Percentiles rank a stretch among this genome's conserved stretches.
Conservation (phyloP, 169 alveolate species). For the Eimeria praecox region DNA sequence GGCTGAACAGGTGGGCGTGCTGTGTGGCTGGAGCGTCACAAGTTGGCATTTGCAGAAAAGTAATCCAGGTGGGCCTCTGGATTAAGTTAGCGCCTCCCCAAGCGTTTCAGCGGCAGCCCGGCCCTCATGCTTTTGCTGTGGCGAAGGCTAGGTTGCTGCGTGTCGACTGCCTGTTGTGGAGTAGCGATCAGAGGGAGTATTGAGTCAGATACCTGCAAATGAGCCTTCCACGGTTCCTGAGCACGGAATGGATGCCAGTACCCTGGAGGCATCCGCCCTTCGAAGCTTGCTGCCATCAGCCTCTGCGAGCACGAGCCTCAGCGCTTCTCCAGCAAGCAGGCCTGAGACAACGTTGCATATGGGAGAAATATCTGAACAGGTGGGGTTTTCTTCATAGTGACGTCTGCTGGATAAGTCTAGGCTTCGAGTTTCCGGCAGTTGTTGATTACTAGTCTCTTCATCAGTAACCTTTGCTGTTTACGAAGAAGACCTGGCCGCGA, state of each 20-base stretch:
- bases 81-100: neutral
- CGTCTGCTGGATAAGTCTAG: neutral
- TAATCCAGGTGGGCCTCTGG: neutral
- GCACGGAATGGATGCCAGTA: neutral
- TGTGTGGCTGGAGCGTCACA: too few species aligned
- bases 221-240: neutral
- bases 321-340: neutral
- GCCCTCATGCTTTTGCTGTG: neutral
- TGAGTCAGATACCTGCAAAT: neutral
- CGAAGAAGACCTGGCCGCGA: neutral
- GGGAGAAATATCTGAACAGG: neutral
- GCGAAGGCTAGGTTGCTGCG: neutral
- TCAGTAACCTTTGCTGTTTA: neutral
- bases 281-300: neutral
- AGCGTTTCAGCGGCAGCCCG: neutral
- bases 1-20: too few species aligned
- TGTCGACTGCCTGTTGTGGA: neutral
- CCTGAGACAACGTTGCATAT: neutral
- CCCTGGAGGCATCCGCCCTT: neutral
- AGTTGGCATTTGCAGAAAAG: too few species aligned
- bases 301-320: neutral
- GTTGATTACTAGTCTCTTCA: neutral
- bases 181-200: neutral
- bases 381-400: neutral
- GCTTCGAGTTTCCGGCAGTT: neutral